A percentile compares a stretch with the other conserved stretches of the same genome.
These are phyloP conservation scores for Orbilia quercus DNA, from an alignment of 2,329 filamentous ascomycete genomes.

Conservation along the genomic window DNA sequence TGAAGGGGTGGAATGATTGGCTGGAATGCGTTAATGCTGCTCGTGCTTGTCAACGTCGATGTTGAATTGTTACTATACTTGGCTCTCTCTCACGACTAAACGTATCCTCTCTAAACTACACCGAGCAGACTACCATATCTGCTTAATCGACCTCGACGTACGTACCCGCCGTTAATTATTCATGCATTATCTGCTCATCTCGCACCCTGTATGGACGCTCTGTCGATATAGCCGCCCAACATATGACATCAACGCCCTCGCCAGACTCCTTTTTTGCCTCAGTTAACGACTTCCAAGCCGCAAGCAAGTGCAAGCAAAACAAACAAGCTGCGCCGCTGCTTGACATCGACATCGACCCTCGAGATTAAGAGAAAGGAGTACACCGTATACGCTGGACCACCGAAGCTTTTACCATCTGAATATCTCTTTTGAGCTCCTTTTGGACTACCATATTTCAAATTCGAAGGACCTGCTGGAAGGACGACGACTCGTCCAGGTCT, in stretches of 20 bases:
- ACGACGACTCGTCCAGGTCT: background rate
- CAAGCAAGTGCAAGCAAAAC: background rate
- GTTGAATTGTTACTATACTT: background rate
- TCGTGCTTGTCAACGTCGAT: background rate
- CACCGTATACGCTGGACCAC: no score
- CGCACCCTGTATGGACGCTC: no score
- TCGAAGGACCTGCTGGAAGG: no score
- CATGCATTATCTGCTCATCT: background rate
- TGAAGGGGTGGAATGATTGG: conserved; percentile 27
- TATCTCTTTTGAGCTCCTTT: no score
- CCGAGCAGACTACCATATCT: no score
- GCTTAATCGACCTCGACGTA: background rate
- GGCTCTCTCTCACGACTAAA: conserved; percentile 1
- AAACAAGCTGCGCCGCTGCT: background rate
- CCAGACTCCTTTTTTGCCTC: conserved; percentile 22
- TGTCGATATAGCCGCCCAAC: conserved; percentile 14
- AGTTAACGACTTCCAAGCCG: background rate
- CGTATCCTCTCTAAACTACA: no score
- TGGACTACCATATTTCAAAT: no score
- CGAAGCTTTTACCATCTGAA: no score
- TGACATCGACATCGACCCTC: no score
- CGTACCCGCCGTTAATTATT: background rate
- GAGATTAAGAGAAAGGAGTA: no score
- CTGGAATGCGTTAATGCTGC: no score
- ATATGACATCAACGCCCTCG: conserved; percentile 25